Base-by-base conservation (phyloP, 805 yeast genomes). In the Wickerhamiella nectarea region DNA sequence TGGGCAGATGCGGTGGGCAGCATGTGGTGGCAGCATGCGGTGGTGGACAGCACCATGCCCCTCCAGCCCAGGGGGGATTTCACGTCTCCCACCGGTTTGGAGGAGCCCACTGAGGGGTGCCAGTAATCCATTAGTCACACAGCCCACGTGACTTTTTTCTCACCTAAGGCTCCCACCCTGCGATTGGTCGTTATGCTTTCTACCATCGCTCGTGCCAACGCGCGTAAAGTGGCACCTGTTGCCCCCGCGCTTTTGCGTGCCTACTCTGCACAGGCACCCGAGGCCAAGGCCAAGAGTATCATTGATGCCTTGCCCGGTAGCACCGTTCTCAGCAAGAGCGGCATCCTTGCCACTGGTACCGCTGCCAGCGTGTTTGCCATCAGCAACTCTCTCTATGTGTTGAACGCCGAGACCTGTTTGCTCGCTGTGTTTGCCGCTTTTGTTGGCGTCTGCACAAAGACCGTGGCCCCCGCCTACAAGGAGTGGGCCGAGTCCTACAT, bases 341-440 rank as follows among this genome's bases (percentile, higher is more conserved):
- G 96, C 61, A 74, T 87, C 60, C 71, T 91, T 59, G 95, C 95
- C 58, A 87, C 98, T 44, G 75, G 89, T 49, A 76, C 95, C 49
- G 96, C 96, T 50, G 97, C 94, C 46, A 78, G 94, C 48, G 65
- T 89, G 55, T 91, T 86, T 69, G 95, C 95, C 53, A 79, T 91
- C 62, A 81, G 95, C 58, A 85, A 84, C 68, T 94, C 85, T 67
- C 73, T 91, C 55, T 80, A 87, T 68, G 83, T 91, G 55, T 72
- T 91, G 60, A 93, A 89, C 67, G 96, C 86, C 62, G 98, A 91
- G 74, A 74, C 95, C 59, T 75, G 85, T 56, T 71, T 91, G 64
- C 73, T 86, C 44, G 75, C 73, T 50, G 78, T 93, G 49, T 91
- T 91, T 66, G 64, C 76, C 47, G 80, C 83, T 50, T 80, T 89